Base-by-base conservation (phyloP, 176 grass and related monocot species). In the Oryza australiensis region DNA sequence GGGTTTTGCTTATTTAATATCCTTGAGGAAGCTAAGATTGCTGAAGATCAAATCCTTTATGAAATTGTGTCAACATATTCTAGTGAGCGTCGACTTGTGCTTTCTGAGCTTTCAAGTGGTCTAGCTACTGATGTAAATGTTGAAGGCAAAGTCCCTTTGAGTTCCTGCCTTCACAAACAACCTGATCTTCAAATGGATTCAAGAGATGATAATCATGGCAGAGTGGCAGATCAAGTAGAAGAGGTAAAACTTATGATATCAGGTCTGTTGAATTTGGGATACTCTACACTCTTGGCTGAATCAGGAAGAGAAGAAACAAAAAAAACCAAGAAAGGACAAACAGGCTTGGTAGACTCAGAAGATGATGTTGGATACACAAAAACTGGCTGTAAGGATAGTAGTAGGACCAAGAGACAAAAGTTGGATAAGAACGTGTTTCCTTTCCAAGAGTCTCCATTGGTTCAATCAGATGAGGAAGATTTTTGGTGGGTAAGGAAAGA, bases 401-500 rank as follows among this genome's bases (percentile, higher is more conserved):
- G 84, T 62, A 90, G 79, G 82, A 87, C 62, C 49, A 96, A 92
- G 85, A 83, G 69, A 82, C 91, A 94, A 76, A 99, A 94, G 64
- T 70, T 90, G 68, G 93, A 91, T 77, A 88, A 89, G 23, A 57
- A 74, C 4, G 55, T 30, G 73, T 88, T 91, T 81, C 73, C 82
- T 78, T 80, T 89, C 48, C 92, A 94, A 83, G 90, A 66, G 5
- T 69, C 85, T 51, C 85, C 86, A 77, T 93, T 77, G 75, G 83
- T 83, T 86, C 81, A 89, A 66, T 92, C 89, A 69, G 93, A 96
- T 4, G 90, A 95, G 70, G 97, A 99, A 81, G 97, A 96, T 89
- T 87, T 83, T 82, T 99, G 97, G 97, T 99, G 97, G 97, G 71
- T 89, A 62, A 94, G 78, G 80, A 96, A 96, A 87, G 91, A 91